phyloP scores from a whole-genome alignment of 345 rosid species.

The Viola odorata region DNA sequence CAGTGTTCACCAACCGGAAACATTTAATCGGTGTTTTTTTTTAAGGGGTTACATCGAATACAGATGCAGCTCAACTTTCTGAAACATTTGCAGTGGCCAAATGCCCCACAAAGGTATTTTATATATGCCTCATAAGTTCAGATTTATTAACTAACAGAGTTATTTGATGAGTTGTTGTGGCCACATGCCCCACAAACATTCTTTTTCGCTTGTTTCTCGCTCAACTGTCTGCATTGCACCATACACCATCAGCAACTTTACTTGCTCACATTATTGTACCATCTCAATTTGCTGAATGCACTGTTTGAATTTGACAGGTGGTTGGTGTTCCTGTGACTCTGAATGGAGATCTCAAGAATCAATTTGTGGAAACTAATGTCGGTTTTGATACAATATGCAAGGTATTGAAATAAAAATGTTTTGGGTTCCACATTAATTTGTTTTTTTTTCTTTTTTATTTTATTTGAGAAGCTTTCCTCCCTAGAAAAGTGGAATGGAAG shows the following conservation, averaged over 20 bases:
- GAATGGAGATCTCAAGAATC: slow-evolving; percentile 96
- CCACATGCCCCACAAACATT: background rate
- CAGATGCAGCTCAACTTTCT: slow-evolving; percentile 99
- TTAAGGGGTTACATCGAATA: slow-evolving; percentile 88
- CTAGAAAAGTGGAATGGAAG: too few relatives aligned
- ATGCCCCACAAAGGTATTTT: slow-evolving; percentile 75
- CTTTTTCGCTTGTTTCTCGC: slow-evolving; percentile 1
- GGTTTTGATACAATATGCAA: slow-evolving; percentile 98
- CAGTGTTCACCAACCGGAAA: background rate
- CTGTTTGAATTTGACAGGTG: slow-evolving; percentile 45
- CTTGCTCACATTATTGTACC: background rate
- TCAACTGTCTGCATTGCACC: background rate
- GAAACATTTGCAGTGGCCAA: slow-evolving; percentile 86
- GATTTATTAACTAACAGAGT: background rate
- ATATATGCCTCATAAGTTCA: background rate
- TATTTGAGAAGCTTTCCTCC: background rate
- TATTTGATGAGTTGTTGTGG: background rate
- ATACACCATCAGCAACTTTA: background rate
- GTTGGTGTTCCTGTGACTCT: slow-evolving; percentile 96
- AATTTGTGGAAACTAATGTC: slow-evolving; percentile 89
- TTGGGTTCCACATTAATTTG: background rate
- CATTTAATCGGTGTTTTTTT: slow-evolving; percentile 1
- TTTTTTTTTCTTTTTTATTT: background rate
- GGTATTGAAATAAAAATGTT: slow-evolving; percentile 32
- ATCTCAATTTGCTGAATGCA: slow-evolving; percentile 1